Base-by-base conservation (phyloP, 768 basidiomycete genomes). In the Termitomyces eurrhizus region DNA sequence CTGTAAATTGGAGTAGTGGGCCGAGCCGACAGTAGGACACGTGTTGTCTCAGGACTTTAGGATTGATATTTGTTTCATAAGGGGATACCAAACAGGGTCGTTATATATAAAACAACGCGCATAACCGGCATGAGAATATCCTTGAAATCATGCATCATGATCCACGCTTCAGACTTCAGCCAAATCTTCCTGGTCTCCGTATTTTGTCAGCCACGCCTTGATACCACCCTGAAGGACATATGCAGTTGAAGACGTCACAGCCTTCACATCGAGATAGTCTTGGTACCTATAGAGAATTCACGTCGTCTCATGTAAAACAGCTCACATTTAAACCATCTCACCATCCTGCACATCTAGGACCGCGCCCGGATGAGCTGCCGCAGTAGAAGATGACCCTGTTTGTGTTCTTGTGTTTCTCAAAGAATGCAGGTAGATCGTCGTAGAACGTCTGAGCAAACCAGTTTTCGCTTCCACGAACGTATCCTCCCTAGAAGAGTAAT, bases 291-390 rank as follows among this genome's bases (percentile, higher is more conserved):
- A 21, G 33, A 12, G 6, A 35, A 13, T 21, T 16, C 41, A 14
- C 14, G 13, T 16, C 9, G 21, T 51, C 13, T 39, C 9, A 42
- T 7, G 16, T 3, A 42, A 48, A 13, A 16, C 42, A 3, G 4
- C 13, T 29, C 8, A 49, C 24, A 44, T 33, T n/a, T n/a, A 6
- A 18, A 55, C 26, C 13, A 48, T 62, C 74, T 36, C 67, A 84
- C 85, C 83, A 86, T 68, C 77, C 79, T 21, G 83, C 83, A 68
- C 79, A 83, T 13, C 84, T 73, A 16, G 83, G 82, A 1, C 75
- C 83, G 33, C 84, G 73, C 18, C 83, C 83, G 45, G 73, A 71
- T 1, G 81, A 83, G 64, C 80, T 80, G 45, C 74, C 70, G 58
- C 82, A 85, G 59, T 85, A 85, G 60, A 86, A 85, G 7, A 85